A percentile compares a stretch with the other conserved stretches of the same genome.
Evolutionary conservation across 73 alveolate genomes (phyloP).

Genomic region (Uronychia binucleata): DNA sequence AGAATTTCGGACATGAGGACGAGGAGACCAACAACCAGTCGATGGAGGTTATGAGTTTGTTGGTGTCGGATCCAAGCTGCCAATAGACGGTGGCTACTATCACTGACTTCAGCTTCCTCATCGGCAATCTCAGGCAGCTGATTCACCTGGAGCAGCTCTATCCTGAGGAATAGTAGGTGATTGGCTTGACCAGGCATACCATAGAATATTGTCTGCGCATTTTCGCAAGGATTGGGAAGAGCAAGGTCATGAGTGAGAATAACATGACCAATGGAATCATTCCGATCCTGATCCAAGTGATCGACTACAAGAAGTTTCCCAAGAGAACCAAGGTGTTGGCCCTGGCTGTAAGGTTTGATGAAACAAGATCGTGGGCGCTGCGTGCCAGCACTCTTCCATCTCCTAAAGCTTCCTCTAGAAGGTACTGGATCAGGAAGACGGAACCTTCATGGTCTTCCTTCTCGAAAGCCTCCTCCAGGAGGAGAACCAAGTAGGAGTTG

Average conservation of each 20-base stretch:
- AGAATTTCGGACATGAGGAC: conserved; percentile 31
- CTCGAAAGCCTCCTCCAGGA: conserved; percentile 21
- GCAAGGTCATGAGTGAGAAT: conserved; percentile 25
- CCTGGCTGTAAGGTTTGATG: conserved; percentile 3
- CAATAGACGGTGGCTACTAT: too few relatives aligned
- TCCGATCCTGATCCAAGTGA: conserved; percentile 23
- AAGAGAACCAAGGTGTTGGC: conserved; percentile 41
- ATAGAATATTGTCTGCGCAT: conserved; percentile 9
- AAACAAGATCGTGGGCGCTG: conserved; percentile 13
- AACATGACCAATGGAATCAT: conserved; percentile 34
- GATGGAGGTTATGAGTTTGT: conserved; percentile 16
- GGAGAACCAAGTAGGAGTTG: conserved; percentile 26
- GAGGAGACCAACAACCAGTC: conserved; percentile 16
- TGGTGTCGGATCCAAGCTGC: conserved; percentile 10
- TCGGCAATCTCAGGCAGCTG: conserved; percentile 20
- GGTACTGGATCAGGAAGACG: background rate
- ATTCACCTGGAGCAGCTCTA: conserved; percentile 6
- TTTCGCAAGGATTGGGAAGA: conserved; percentile 36
- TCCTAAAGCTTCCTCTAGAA: background rate
- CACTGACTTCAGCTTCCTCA: conserved; percentile 37
- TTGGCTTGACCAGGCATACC: conserved; percentile 4
- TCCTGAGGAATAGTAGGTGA: conserved; percentile 36
- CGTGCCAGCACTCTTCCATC: conserved; percentile 21
- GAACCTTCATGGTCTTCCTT: conserved; percentile 26
- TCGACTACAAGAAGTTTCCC: conserved; percentile 17